Evolutionary conservation across 805 yeast genomes (phyloP), one percentile per base, ranked within the genome.

Genomic region (Pichia rugopelliculosa): DNA sequence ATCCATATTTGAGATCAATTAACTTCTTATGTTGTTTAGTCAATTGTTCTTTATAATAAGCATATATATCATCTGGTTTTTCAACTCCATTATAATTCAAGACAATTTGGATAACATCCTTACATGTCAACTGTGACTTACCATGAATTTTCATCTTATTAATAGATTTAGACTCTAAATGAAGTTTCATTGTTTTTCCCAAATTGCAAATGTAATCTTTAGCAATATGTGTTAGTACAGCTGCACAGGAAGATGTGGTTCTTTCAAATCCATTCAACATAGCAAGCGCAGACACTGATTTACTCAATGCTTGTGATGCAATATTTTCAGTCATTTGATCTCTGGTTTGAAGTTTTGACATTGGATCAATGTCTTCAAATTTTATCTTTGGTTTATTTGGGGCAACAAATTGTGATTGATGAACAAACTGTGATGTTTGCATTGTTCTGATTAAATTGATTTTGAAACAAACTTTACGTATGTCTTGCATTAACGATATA

Each of bases 211-310:
- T 61, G 59, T 86, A 90, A 50, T 76, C 82, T 42, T 87, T 91
- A 0, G 97, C 91, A 27, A 93, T 65, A 54, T 88, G 95, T 0
- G 96, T 79, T 47, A 93, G 66, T 2, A 87, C 76, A 52, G 86
- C 84, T 23, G 87, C 74, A 6, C 97, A 96, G 42, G 73, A 70
- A 12, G 84, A 79, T 55, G 87, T 87, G 0, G 95, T 77, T 0
- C 84, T 70, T 66, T 93, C 98, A 68, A 87, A 93, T 0, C 99
- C 99, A 39, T 84, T 81, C 37, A 87, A 83, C 98, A 93, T 91
- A 1, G 87, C 79, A 18, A 93, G 68, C 52, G 88, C 87, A 18
- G 90, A 77, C 0, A 87, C 78, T 37, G 83, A 77, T 55, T 84
- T 79, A 53, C 79, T 74, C 68, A 93, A 66, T 0, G 86, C 79